phyloP scores from a whole-genome alignment of 2,329 filamentous ascomycete genomes.

The Beauveria sp. region DNA sequence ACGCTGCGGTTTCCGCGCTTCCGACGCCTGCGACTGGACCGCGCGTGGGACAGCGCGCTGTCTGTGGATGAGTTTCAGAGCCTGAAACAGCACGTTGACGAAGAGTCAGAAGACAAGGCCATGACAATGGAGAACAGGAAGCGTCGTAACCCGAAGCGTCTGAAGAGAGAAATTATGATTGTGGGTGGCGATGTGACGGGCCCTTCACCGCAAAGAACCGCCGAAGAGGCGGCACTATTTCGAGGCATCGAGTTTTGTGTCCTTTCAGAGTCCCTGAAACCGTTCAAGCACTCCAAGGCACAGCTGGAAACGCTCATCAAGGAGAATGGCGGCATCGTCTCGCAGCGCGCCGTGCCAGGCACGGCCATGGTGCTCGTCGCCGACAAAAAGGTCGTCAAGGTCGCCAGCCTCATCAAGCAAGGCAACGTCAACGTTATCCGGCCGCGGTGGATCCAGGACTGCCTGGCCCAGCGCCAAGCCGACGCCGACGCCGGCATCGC shows the following conservation, averaged over 20 bases:
- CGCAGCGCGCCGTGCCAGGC: slow-evolving; percentile 60
- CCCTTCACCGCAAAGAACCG: slow-evolving; percentile 41
- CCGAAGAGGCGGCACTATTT: slow-evolving; percentile 56
- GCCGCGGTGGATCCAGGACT: slow-evolving; percentile 78
- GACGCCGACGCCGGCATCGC: slow-evolving; percentile 15
- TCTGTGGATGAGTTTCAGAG: slow-evolving; percentile 70
- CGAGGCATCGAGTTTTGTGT: slow-evolving; percentile 73
- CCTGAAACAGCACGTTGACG: slow-evolving; percentile 60
- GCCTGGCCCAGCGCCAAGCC: slow-evolving; percentile 47
- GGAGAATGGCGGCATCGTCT: slow-evolving; percentile 70
- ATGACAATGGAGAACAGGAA: slow-evolving; percentile 70
- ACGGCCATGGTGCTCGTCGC: slow-evolving; percentile 64
- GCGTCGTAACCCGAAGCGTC: slow-evolving; percentile 45
- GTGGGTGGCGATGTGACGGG: slow-evolving; percentile 54
- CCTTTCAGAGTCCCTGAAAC: slow-evolving; percentile 65
- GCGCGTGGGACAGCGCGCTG: slow-evolving; percentile 73
- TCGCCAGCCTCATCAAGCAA: slow-evolving; percentile 71
- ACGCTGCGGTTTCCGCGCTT: slow-evolving; percentile 92
- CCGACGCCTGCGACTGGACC: slow-evolving; percentile 72
- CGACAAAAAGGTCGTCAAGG: slow-evolving; percentile 74
- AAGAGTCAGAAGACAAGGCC: slow-evolving; percentile 63
- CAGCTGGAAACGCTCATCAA: slow-evolving; percentile 79
- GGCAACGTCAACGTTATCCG: slow-evolving; percentile 65
- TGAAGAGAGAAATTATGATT: slow-evolving; percentile 63
- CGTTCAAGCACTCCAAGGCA: slow-evolving; percentile 65